A percentile compares a stretch with the other conserved stretches of the same genome.
Conservation (phyloP, 2,329 filamentous ascomycete genomes). For the Dissoconium aciculare region DNA sequence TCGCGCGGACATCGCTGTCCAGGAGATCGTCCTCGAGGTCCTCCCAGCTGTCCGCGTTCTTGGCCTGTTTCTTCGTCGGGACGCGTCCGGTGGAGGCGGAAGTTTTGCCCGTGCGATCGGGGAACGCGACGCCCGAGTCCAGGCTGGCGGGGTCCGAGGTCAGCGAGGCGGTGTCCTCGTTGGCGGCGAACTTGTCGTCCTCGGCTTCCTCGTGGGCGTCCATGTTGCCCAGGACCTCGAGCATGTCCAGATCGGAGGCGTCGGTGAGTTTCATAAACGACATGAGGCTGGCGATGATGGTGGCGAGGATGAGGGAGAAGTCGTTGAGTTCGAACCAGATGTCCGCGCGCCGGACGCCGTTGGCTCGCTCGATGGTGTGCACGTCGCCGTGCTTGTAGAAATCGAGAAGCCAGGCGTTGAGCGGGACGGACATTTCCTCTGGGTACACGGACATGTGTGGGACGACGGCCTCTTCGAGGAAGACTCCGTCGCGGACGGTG, state of each 20-base stretch:
- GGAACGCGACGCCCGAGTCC: constrained; percentile 19
- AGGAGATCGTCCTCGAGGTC: constrained; percentile 26
- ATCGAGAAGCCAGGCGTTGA: constrained; percentile 58
- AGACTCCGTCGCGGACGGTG: constrained; percentile 51
- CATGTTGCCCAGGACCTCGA: constrained; percentile 38
- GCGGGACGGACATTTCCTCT: constrained; percentile 37
- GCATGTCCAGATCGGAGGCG: constrained; percentile 34
- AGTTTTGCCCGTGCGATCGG: constrained; percentile 14
- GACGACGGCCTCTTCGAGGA: constrained; percentile 59
- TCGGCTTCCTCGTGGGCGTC: constrained; percentile 35
- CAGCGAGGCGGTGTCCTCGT: constrained; percentile 15
- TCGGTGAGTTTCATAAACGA: constrained; percentile 40
- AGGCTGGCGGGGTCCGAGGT: constrained; percentile 15
- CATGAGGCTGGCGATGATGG: constrained; percentile 50
- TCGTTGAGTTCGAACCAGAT: constrained; percentile 60
- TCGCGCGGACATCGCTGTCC: constrained; percentile 15
- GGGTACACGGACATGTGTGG: constrained; percentile 51
- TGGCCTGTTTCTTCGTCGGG: constrained; percentile 24
- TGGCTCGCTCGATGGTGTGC: constrained; percentile 44
- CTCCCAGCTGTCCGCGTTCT: constrained; percentile 32
- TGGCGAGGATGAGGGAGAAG: constrained; percentile 50
- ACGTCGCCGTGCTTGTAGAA: constrained; percentile 63
- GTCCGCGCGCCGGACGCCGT: constrained; percentile 50
- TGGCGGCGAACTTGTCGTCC: constrained; percentile 27
- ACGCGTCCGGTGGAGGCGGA: too few species aligned